phyloP scores from a whole-genome alignment of 2,329 filamentous ascomycete genomes.

The Didymosphaeria variabile region DNA sequence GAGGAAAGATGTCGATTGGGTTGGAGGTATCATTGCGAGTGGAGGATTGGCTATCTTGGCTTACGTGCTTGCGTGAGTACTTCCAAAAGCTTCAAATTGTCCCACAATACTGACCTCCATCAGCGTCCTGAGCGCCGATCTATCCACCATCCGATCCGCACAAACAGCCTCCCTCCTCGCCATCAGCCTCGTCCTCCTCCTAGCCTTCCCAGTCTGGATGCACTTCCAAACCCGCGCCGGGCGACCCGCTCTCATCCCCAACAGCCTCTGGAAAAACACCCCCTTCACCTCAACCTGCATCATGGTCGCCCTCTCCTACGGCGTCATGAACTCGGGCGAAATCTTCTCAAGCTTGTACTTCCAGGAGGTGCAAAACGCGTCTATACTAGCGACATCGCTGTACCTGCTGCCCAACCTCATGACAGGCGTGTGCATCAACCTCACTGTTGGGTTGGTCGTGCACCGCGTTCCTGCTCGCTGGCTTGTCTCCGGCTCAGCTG shows the following conservation, averaged over 20 bases:
- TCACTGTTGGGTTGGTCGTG: conserved; percentile 58
- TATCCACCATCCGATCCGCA: conserved; percentile 32
- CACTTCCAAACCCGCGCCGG: conserved; percentile 32
- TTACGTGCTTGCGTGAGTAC: conserved; percentile 21
- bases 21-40: conserved; percentile 38
- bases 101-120: conserved; percentile 43
- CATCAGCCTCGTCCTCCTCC: conserved; percentile 33
- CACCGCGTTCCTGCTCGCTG: conserved; percentile 51
- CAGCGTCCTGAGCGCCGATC: conserved; percentile 37
- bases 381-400: conserved; percentile 47
- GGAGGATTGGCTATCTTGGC: conserved; percentile 32
- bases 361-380: conserved; percentile 50
- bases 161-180: conserved; percentile 33
- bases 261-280: conserved; percentile 62
- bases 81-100: not conserved
- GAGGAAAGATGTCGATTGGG: conserved; percentile 38
- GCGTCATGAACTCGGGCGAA: conserved; percentile 50
- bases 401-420: conserved; percentile 54
- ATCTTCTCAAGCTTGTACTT: conserved; percentile 57
- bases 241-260: conserved; percentile 37
- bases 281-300: conserved; percentile 65
- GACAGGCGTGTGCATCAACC: conserved; percentile 51
- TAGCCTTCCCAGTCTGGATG: conserved; percentile 44
- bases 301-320: conserved; percentile 49
- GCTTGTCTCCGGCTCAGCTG: conserved; percentile 52